Percentiles rank a stretch among this genome's conserved stretches.
Evolutionary conservation across 1,284 basidiomycete species (phyloP).

Genomic region (Leccinum griseonigrum): DNA sequence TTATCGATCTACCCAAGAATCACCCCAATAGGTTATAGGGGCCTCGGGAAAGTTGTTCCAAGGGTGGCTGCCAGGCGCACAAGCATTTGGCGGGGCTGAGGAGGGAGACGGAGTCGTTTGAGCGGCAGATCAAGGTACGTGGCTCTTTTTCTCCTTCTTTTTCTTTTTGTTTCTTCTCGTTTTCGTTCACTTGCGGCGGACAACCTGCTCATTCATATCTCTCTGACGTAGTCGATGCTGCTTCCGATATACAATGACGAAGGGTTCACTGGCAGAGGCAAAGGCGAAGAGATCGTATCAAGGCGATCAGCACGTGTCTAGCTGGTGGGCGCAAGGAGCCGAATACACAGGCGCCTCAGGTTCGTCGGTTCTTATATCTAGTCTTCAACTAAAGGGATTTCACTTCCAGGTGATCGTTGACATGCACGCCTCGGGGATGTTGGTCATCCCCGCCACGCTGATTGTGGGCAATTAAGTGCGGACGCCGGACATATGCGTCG

Average conservation of each 20-base stretch:
- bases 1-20: background rate
- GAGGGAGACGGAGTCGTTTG: slow-evolving; percentile 94
- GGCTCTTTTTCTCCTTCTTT: background rate
- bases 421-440: slow-evolving; percentile 82
- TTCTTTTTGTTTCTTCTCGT: background rate
- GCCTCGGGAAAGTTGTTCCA: background rate
- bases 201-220: background rate
- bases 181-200: background rate
- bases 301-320: slow-evolving; percentile 85
- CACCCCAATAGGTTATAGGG: background rate
- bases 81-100: slow-evolving; percentile 88
- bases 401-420: slow-evolving; percentile 83
- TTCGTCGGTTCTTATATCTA: slow-evolving; percentile 30
- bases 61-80: slow-evolving; percentile 66
- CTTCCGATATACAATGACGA: slow-evolving; percentile 84
- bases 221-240: slow-evolving; percentile 72
- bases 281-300: slow-evolving; percentile 60
- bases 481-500: slow-evolving; percentile 93
- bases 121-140: slow-evolving; percentile 87
- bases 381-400: background rate
- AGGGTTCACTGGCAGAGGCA: slow-evolving; percentile 29
- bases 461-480: slow-evolving; percentile 97
- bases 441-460: slow-evolving; percentile 87
- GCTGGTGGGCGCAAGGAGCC: slow-evolving; percentile 82
- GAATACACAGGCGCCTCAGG: slow-evolving; percentile 70